Evolutionary conservation across 257 asterid genomes (phyloP), one percentile per base, ranked within the genome.

Genomic region (Capsicum pubescens): DNA sequence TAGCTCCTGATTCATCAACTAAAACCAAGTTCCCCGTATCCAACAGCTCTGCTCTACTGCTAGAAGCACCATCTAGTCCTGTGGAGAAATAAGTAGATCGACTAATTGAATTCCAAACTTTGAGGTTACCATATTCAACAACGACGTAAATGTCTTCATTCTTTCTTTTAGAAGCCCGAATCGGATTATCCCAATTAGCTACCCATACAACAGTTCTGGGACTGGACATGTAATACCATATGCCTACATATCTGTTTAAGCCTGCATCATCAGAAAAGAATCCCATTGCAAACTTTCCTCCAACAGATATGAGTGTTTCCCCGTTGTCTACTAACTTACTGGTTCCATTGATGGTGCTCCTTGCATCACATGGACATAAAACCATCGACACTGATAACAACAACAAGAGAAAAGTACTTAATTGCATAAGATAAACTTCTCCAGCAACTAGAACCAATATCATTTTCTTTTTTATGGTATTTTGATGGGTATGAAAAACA

Each of bases 21-120:
- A 7, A 70, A 44, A 78, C 59, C 86, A 91, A 89, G 84, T 91
- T 91, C 58, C 94, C 94, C 1, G 88, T 14, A 90, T 90, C 90
- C 86, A 76, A 35, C 13, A 91, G 84, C 87, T 82, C 86, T 81
- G 84, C 74, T 14, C 44, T 87, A 16, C 84, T 9, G 82, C 78
- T 76, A 32, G 7, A 15, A 14, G 0, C 17, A 64, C 26, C 8
- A 5, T 5, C 36, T 50, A 86, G 9, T 3, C 0, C 3, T 44
- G 89, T 55, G 50, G 57, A 3, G 55, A 68, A 6, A 16, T 21
- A 17, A 74, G 35, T 0, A 0, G 0, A 0, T 0, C 3, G 1
- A 52, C 9, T 60, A 14, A 42, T 3, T 8, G 58, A 12, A 69
- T 85, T 70, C 84, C 55, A 54, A 5, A 88, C 48, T 77, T 60